These are phyloP conservation scores for Guadua angustifolia DNA, from an alignment of 176 grass and related monocot genomes.

Conservation along the genomic window DNA sequence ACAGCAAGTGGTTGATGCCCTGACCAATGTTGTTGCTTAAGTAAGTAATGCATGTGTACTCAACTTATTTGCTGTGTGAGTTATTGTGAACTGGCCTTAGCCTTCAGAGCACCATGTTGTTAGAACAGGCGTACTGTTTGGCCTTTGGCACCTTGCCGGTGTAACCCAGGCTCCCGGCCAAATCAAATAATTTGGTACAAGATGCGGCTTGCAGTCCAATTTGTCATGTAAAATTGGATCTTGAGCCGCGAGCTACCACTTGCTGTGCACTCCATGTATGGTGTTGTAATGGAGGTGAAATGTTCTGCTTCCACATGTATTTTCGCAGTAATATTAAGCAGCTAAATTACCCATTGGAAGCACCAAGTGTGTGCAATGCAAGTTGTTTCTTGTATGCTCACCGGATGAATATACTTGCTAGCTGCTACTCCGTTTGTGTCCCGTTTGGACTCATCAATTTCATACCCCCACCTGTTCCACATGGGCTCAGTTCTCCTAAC, in stretches of 20 bases:
- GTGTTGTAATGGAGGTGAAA: background rate
- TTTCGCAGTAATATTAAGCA: background rate
- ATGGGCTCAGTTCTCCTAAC: background rate
- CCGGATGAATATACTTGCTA: background rate
- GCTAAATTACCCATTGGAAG: background rate
- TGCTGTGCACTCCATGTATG: background rate
- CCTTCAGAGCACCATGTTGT: background rate
- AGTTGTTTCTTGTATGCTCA: background rate
- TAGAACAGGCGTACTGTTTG: conserved; percentile 33
- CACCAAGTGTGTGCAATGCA: background rate
- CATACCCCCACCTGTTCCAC: background rate
- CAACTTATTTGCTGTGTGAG: conserved; percentile 15
- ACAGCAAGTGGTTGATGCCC: conserved; percentile 68
- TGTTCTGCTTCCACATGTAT: background rate
- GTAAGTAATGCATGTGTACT: background rate
- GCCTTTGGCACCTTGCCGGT: conserved; percentile 12
- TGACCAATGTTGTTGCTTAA: conserved; percentile 62
- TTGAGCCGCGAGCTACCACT: background rate
- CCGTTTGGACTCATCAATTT: background rate
- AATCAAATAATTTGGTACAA: conserved; percentile 40
- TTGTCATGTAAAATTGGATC: background rate
- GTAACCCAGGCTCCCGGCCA: conserved; percentile 3
- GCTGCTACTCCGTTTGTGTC: background rate
- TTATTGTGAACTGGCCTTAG: background rate
- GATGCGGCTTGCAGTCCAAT: background rate